phyloP scores from a whole-genome alignment of 371 early-diverging fungal genomes.

The Circinella umbellata region DNA sequence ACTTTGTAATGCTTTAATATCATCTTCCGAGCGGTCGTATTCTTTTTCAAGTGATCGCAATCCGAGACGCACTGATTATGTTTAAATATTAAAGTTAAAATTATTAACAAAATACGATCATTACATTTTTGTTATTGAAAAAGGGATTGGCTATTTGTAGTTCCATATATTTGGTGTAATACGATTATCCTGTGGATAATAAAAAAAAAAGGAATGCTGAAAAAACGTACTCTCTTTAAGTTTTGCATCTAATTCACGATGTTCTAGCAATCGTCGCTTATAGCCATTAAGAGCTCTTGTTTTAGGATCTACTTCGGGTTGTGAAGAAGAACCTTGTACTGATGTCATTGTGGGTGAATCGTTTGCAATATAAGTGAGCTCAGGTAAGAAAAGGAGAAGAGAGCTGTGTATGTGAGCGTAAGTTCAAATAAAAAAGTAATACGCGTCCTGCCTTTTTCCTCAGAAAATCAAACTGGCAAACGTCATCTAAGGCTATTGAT shows the following conservation, averaged over 20 bases:
- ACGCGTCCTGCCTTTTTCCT: no score
- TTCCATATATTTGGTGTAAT: no score
- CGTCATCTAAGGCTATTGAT: no score
- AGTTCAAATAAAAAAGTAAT: no score
- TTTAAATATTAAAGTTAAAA: not conserved
- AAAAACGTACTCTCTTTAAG: slow-evolving; percentile 88
- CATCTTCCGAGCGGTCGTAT: slow-evolving; percentile 97
- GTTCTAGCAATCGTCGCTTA: slow-evolving; percentile 87
- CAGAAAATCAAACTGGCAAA: no score
- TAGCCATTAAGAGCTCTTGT: slow-evolving; percentile 85
- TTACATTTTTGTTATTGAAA: no score
- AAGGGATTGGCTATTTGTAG: no score
- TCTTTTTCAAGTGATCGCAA: slow-evolving; percentile 84
- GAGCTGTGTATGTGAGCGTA: not conserved
- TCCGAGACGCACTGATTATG: slow-evolving; percentile 80
- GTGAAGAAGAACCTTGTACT: slow-evolving; percentile 35
- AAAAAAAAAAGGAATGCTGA: not conserved
- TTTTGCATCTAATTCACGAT: slow-evolving; percentile 93
- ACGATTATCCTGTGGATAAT: no score
- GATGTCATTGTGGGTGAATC: slow-evolving; percentile 11
- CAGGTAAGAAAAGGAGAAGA: not conserved
- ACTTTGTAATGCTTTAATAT: slow-evolving; percentile 98
- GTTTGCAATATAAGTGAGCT: not conserved
- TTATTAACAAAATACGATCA: not conserved
- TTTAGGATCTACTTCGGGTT: slow-evolving; percentile 45